Evolutionary conservation across 225 moss, liverwort and hornwort genomes (phyloP).

Genomic region (Polytrichum commune): DNA sequence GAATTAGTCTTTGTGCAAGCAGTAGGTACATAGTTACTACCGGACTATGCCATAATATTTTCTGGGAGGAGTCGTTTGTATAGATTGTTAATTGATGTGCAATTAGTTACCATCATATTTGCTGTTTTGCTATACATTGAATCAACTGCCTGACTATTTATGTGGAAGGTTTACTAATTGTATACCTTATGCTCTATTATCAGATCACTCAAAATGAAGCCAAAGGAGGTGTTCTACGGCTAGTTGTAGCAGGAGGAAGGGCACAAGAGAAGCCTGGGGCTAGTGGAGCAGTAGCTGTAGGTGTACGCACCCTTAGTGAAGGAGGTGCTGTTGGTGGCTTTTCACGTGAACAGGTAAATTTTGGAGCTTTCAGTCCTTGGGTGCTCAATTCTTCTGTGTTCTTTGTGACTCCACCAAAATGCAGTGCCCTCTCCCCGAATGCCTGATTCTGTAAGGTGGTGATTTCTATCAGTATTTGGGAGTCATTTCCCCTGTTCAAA

Average conservation of each 20-base stretch:
- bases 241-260: slow-evolving; percentile 96
- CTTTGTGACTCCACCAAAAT: too few relatives aligned
- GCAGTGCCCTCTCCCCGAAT: too few relatives aligned
- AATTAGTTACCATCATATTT: neutral
- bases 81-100: too few relatives aligned
- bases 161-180: neutral
- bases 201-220: slow-evolving; percentile 98
- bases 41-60: neutral
- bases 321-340: slow-evolving; percentile 98
- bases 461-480: too few relatives aligned
- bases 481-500: too few relatives aligned
- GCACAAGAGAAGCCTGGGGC: slow-evolving; percentile 81
- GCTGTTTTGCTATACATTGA: neutral
- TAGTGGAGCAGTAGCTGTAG: slow-evolving; percentile 97
- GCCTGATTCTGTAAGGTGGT: too few relatives aligned
- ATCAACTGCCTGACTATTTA: neutral
- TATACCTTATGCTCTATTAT: neutral
- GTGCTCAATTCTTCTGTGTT: too few relatives aligned
- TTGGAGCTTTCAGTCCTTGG: neutral
- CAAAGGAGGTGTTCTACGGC: slow-evolving; percentile 91
- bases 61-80: too few relatives aligned
- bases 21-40: too few relatives aligned
- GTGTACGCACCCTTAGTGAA: slow-evolving; percentile 98
- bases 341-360: slow-evolving; percentile 85
- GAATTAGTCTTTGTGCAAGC: too few relatives aligned